Evolutionary conservation across 331 rosid species (phyloP), one percentile per base, ranked within the genome.

Genomic region (Ulmus americana): DNA sequence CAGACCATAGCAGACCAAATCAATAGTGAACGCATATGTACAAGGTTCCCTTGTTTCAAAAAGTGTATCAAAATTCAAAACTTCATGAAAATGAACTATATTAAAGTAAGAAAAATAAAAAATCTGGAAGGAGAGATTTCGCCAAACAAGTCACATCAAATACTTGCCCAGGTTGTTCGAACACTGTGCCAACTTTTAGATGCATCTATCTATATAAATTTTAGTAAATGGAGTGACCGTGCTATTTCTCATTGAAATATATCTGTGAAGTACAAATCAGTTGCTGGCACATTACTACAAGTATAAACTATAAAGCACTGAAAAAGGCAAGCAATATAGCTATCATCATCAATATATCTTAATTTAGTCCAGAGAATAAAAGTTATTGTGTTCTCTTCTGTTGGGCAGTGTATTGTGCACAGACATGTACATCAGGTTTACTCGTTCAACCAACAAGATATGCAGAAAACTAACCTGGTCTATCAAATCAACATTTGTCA

Each of bases 401-500:
- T 16, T 11, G 8, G 18, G 39, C 39, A 20, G 38, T 20, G 10
- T 61, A 28, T 45, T 44, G 51, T 20, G 39, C 14, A 4, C 54
- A 22, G 44, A 20, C 15, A 28, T 61, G 52, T 54, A 10, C 47
- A 46, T 15, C 66, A 57, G n/a, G 13, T 1, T 18, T 12, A 20
- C 45, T 55, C 35, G 18, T 68, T 11, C 16, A 6, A 47, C 45
- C 38, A 7, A 39, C 39, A 38, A 51, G 14, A 62, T 12, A 62
- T 10, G 1, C 10, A 15, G 41, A 68, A 71, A 65, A 65, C 81
- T 67, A 72, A 91, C 97, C 96, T 91, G 97, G 65, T 91, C 97
- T 18, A 91, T 82, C 86, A 91, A 67, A 56, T 91, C 97, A 55
- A 67, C 71, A 82, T 91, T 86, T 10, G 95, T 67, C 74, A 88